phyloP scores from a whole-genome alignment of 2,329 filamentous ascomycete species.

The Chaetomiaceae sp. region DNA sequence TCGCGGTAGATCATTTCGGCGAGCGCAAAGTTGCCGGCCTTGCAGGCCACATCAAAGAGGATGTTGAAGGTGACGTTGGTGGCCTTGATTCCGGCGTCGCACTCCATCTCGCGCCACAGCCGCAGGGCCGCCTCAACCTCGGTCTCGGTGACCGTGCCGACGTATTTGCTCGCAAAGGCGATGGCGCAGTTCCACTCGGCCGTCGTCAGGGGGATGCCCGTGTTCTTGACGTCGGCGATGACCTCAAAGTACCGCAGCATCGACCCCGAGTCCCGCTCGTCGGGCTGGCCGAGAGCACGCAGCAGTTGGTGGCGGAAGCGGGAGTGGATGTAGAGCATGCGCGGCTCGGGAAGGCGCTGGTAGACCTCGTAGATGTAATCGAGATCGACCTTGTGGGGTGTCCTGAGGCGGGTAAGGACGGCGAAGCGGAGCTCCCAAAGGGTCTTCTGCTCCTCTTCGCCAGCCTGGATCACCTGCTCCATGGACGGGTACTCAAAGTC shows the following conservation, averaged over 20 bases:
- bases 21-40: conserved; percentile 75
- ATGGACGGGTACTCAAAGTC: conserved; percentile 45
- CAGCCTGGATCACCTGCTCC: conserved; percentile 36
- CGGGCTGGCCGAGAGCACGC: conserved; percentile 61
- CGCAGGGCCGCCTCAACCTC: conserved; percentile 67
- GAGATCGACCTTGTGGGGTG: conserved; percentile 38
- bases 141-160: conserved; percentile 51
- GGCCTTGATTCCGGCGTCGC: conserved; percentile 56
- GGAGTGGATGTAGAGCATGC: conserved; percentile 47
- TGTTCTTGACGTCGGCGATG: conserved; percentile 74
- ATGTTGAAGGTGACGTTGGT: conserved; percentile 89
- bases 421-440: conserved; percentile 39
- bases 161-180: conserved; percentile 70
- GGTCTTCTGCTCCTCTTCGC: conserved; percentile 33
- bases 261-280: conserved; percentile 50
- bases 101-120: conserved; percentile 89
- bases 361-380: conserved; percentile 48
- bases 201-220: conserved; percentile 62
- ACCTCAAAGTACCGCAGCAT: conserved; percentile 82
- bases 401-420: conserved; percentile 40
- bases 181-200: conserved; percentile 83
- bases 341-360: conserved; percentile 46
- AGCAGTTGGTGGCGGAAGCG: conserved; percentile 60
- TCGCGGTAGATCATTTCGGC: conserved; percentile 82
- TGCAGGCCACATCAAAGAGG: conserved; percentile 82